phyloP scores from a whole-genome alignment of 805 yeast species.

The Cyberlindnera bimundalis region DNA sequence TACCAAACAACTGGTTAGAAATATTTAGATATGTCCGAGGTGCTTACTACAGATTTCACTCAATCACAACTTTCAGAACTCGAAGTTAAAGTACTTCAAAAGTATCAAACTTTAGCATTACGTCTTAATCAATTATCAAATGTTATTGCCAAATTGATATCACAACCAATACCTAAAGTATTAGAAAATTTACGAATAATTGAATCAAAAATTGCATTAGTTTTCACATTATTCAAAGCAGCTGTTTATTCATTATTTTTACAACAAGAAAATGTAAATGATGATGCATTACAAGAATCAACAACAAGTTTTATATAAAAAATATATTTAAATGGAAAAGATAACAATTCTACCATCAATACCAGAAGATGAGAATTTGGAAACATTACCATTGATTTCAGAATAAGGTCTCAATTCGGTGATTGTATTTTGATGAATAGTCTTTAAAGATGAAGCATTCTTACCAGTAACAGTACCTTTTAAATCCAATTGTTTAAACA shows the following conservation, averaged over 20 bases:
- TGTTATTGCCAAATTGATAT: slow-evolving; percentile 22
- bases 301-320: slow-evolving; percentile 18
- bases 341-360: slow-evolving; percentile 90
- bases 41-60: slow-evolving; percentile 20
- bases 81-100: slow-evolving; percentile 35
- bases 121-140: slow-evolving; percentile 29
- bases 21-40: slow-evolving; percentile 20
- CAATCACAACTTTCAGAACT: slow-evolving; percentile 31
- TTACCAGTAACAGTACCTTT: slow-evolving; percentile 68
- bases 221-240: slow-evolving; percentile 63
- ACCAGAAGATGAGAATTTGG: slow-evolving; percentile 71
- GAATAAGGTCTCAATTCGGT: slow-evolving; percentile 55
- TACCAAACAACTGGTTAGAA: not conserved
- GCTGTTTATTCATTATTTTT: slow-evolving; percentile 65
- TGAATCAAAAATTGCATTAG: slow-evolving; percentile 61
- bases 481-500: slow-evolving; percentile 93
- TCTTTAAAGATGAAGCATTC: slow-evolving; percentile 50
- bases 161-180: slow-evolving; percentile 31
- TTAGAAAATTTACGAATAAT: slow-evolving; percentile 52
- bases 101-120: slow-evolving; percentile 37
- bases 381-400: slow-evolving; percentile 36
- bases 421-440: slow-evolving; percentile 91
- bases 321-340: slow-evolving; percentile 46
- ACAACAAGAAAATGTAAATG: slow-evolving; percentile 38
- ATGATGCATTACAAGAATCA: slow-evolving; percentile 21